Base-by-base conservation (phyloP, 768 basidiomycete genomes). In the Boletus sp. region DNA sequence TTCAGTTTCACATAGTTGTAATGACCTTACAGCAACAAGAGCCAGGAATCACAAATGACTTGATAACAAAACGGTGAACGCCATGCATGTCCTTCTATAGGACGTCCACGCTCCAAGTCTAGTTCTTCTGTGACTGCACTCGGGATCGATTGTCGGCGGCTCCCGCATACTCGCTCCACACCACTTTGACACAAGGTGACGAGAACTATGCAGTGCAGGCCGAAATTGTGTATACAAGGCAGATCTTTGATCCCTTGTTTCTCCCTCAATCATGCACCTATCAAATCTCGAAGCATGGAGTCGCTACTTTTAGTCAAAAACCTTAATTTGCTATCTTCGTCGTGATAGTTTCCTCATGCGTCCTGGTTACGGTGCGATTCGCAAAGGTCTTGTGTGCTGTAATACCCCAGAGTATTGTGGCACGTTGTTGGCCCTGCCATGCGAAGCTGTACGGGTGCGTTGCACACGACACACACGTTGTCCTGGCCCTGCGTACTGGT, bases 291-390 rank as follows among this genome's bases (percentile, higher is more conserved):
- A 67, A 67, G 62, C 59, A 58, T 62, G 63, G 57, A 49, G 28
- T 54, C 52, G 59, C 64, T 56, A 44, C 58, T 47, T 67, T 67
- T 67, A 67, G 67, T 39, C 50, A 64, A 67, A 67, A 67, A 67
- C 67, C 62, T 64, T 67, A 67, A 67, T 55, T 58, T 58, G 28
- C 49, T 48, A 55, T 61, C 64, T 30, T 67, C 59, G 57, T 58
- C 41, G 44, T 41, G 52, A 65, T 48, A 52, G 39, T 61, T 62
- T 51, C 65, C 59, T 53, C 52, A 42, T 69, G 44, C 33, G 62
- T 64, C 48, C 54, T 59, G 32, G 65, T 60, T 64, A 61, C 59
- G n/a, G 52, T 52, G 58, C 46, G 57, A 55, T 61, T 57, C 35
- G n/a, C 41, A 56, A 54, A 53, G 57, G 57, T 36, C 49, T 33